Evolutionary conservation across 2,329 filamentous ascomycete genomes (phyloP).

Genomic region (Phialocephala sp.): DNA sequence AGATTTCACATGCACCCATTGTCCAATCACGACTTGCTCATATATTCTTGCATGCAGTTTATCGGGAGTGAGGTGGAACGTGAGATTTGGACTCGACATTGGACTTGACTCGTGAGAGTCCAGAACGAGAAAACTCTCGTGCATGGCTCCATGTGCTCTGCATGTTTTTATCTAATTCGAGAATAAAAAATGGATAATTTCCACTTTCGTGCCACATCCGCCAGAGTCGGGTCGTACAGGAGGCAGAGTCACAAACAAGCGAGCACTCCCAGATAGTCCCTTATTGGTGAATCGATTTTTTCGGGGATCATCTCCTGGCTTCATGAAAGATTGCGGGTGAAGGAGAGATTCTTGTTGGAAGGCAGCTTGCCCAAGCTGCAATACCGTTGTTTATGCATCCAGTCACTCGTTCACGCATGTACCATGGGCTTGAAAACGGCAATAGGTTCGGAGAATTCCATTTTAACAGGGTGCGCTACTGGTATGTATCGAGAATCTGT

Average conservation of each 20-base stretch:
- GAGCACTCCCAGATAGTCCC: not conserved
- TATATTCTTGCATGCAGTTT: slow-evolving; percentile 34
- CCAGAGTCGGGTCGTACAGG: not conserved
- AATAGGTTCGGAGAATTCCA: not conserved
- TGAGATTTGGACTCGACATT: slow-evolving; percentile 77
- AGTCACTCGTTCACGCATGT: not conserved
- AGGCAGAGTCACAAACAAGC: not conserved
- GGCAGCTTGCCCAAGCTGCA: not conserved
- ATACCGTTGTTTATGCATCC: slow-evolving; percentile 9
- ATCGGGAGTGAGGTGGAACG: slow-evolving; percentile 63
- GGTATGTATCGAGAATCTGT: not conserved
- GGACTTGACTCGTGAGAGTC: slow-evolving; percentile 57
- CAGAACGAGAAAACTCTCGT: slow-evolving; percentile 10
- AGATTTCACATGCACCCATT: slow-evolving; percentile 12
- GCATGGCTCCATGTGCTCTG: slow-evolving; percentile 12
- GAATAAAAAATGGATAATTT: slow-evolving; percentile 13
- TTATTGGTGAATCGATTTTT: not conserved
- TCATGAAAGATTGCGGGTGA: not conserved
- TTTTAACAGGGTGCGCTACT: not conserved
- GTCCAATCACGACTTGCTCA: slow-evolving; percentile 5
- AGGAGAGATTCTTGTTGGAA: slow-evolving; percentile 6
- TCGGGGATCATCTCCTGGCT: not conserved
- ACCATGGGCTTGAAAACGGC: not conserved
- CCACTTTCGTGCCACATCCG: not conserved
- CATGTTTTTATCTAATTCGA: slow-evolving; percentile 11